Evolutionary conservation across 2,329 filamentous ascomycete genomes (phyloP).

Genomic region (Penicillium sp.): DNA sequence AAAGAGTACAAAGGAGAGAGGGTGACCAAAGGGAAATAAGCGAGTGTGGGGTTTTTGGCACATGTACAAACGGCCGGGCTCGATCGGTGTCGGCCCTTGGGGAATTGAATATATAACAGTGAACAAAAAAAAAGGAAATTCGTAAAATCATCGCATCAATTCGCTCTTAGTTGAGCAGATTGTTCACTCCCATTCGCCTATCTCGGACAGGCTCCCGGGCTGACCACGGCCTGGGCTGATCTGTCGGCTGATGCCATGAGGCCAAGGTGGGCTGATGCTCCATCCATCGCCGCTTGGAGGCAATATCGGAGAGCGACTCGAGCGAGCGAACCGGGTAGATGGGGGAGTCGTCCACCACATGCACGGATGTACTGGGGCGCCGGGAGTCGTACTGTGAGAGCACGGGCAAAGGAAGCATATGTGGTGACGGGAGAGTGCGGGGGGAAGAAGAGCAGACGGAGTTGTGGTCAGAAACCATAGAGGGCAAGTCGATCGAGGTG

Average conservation of each 20-base stretch:
- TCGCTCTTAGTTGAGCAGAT: constrained; percentile 34
- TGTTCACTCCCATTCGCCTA: constrained; percentile 39
- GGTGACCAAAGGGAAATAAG: constrained; percentile 5
- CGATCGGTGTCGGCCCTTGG: background rate
- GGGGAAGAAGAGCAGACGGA: constrained; percentile 61
- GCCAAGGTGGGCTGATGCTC: constrained; percentile 25
- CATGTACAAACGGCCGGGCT: constrained; percentile 19
- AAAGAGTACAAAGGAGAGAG: constrained; percentile 21
- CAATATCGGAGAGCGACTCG: constrained; percentile 25
- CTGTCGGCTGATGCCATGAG: constrained; percentile 28
- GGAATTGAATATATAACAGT: background rate
- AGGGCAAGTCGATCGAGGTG: constrained; percentile 59
- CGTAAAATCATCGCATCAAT: constrained; percentile 12
- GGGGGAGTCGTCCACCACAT: constrained; percentile 25
- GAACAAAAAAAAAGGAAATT: constrained; percentile 12
- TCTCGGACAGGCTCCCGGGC: constrained; percentile 29
- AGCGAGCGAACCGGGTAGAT: constrained; percentile 19
- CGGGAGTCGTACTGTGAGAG: constrained; percentile 36
- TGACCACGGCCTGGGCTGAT: constrained; percentile 25
- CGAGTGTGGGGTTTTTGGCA: constrained; percentile 15
- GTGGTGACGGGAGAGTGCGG: constrained; percentile 40
- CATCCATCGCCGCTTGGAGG: constrained; percentile 28
- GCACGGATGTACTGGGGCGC: constrained; percentile 28
- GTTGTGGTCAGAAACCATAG: constrained; percentile 65
- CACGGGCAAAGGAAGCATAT: constrained; percentile 39